Percentiles rank a stretch among this genome's conserved stretches.
These are phyloP conservation scores for Westerdykella ornata DNA, from an alignment of 2,329 filamentous ascomycete species.

Conservation along the genomic window DNA sequence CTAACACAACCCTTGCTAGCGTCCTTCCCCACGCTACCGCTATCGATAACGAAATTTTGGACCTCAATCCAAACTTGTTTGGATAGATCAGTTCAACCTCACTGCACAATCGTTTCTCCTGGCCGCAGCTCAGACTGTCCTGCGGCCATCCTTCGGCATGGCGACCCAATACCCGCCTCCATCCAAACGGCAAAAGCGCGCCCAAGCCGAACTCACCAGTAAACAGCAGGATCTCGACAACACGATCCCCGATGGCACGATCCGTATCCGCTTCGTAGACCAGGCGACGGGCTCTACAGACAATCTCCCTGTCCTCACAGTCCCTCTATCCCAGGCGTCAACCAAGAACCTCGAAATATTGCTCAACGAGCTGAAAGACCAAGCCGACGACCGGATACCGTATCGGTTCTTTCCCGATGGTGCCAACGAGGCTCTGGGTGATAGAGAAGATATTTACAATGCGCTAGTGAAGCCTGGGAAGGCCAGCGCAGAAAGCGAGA, in stretches of 20 bases:
- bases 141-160: constrained; percentile 46
- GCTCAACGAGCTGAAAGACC: constrained; percentile 72
- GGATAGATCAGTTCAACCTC: no score
- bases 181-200: constrained; percentile 78
- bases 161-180: constrained; percentile 76
- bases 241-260: constrained; percentile 61
- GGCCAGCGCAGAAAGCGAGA: constrained; percentile 52
- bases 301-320: constrained; percentile 60
- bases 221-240: constrained; percentile 68
- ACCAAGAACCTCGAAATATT: constrained; percentile 86
- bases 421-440: constrained; percentile 40
- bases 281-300: constrained; percentile 62
- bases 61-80: background rate
- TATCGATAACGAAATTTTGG: constrained; percentile 1
- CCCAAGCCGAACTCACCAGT: constrained; percentile 62
- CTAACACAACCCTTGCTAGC: constrained; percentile 1
- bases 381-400: constrained; percentile 57
- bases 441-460: constrained; percentile 42
- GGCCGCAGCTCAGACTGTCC: no score
- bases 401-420: constrained; percentile 57
- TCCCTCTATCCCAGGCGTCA: constrained; percentile 75
- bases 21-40: background rate
- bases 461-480: constrained; percentile 38
- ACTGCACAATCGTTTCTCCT: no score
- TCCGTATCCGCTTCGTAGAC: constrained; percentile 84